Evolutionary conservation across 805 yeast species (phyloP).

Genomic region (Candida yuanshanica): DNA sequence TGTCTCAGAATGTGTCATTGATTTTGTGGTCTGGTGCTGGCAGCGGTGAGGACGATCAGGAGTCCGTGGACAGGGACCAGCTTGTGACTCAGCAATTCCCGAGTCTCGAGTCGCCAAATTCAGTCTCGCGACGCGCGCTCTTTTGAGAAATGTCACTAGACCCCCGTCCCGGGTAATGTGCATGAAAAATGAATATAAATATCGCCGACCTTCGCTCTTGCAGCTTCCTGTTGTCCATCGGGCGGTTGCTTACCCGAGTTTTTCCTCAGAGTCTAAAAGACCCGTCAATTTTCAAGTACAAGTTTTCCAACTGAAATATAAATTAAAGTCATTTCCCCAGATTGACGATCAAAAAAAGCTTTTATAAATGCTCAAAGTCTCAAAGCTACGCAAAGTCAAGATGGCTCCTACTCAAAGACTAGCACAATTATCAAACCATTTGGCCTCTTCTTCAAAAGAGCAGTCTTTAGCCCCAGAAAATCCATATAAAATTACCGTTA

Average conservation of each 20-base stretch:
- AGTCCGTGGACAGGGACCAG: too few relatives aligned
- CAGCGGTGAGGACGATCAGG: too few relatives aligned
- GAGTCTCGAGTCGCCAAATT: not conserved
- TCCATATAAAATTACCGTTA: slow-evolving; percentile 60
- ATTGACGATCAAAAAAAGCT: not conserved
- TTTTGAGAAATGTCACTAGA: too few relatives aligned
- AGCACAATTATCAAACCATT: slow-evolving; percentile 17
- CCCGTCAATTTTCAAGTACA: not conserved
- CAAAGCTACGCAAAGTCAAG: not conserved
- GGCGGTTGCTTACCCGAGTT: too few relatives aligned
- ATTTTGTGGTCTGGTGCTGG: too few relatives aligned
- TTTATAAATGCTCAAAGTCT: not conserved
- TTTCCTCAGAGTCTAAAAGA: not conserved
- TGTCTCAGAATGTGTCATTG: too few relatives aligned
- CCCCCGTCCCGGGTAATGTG: too few relatives aligned
- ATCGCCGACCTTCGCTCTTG: not conserved
- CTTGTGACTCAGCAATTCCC: too few relatives aligned
- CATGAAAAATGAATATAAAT: too few relatives aligned
- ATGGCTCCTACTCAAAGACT: slow-evolving; percentile 20
- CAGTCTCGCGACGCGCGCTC: too few relatives aligned
- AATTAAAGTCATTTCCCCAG: not conserved
- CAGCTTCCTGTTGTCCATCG: not conserved
- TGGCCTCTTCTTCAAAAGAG: slow-evolving; percentile 11
- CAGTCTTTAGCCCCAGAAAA: slow-evolving; percentile 18
- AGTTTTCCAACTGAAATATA: not conserved